Evolutionary conservation across 1,284 basidiomycete species (phyloP).

Genomic region (Puccinia hordei): DNA sequence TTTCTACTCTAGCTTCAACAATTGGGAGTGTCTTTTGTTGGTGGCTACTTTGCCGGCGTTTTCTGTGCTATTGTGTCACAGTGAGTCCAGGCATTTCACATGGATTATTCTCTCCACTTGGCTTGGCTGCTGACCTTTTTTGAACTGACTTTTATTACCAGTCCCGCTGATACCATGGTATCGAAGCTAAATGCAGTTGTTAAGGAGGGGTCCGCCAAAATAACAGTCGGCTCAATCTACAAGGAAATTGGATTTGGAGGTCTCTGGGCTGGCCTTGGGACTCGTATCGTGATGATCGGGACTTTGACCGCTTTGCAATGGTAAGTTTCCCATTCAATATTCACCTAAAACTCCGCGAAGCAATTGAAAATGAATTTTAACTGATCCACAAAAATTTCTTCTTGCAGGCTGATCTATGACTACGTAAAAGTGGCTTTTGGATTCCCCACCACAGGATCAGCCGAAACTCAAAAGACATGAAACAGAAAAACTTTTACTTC

Average conservation of each 20-base stretch:
- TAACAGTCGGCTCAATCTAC: constrained; percentile 57
- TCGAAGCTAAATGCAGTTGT: constrained; percentile 57
- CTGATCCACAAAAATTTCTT: no score
- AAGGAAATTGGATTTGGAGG: constrained; percentile 57
- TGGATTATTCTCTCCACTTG: neutral
- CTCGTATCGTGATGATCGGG: constrained; percentile 56
- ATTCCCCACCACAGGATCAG: constrained; percentile 55
- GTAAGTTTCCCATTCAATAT: neutral
- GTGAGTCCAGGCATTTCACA: constrained; percentile 17
- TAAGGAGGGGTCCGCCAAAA: constrained; percentile 56
- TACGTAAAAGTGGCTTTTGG: constrained; percentile 54
- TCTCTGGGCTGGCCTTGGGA: constrained; percentile 57
- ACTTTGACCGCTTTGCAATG: constrained; percentile 59
- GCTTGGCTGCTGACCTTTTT: neutral
- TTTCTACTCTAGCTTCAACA: constrained; percentile 55
- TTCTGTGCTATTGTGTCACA: constrained; percentile 58
- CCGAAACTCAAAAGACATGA: constrained; percentile 52
- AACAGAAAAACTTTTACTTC: neutral
- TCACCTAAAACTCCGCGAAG: neutral
- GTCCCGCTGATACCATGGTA: constrained; percentile 59
- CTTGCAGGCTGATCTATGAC: constrained; percentile 56
- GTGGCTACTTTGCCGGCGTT: constrained; percentile 58
- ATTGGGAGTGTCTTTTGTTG: constrained; percentile 56
- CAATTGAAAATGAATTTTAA: neutral
- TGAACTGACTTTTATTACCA: neutral